Evolutionary conservation across 129 eudicot species (phyloP).

Genomic region (Ambrosia trifida): DNA sequence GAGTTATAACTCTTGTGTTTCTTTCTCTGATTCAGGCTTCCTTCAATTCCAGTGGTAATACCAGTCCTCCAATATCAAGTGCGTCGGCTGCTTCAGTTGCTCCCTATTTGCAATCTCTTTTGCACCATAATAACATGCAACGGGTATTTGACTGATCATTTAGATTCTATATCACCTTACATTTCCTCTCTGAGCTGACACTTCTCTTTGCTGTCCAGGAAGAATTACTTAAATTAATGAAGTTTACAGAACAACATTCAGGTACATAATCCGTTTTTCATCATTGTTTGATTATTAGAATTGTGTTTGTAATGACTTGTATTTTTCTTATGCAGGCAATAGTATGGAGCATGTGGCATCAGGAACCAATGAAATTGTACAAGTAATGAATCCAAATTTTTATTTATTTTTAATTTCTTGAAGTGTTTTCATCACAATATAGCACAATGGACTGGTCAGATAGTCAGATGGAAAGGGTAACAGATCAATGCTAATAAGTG

Average conservation of each 20-base stretch:
- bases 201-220: slow-evolving; percentile 50
- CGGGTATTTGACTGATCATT: slow-evolving; percentile 51
- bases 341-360: slow-evolving; percentile 48
- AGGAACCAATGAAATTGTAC: slow-evolving; percentile 49
- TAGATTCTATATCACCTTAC: slow-evolving; percentile 10
- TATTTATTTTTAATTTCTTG: background rate
- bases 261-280: slow-evolving; percentile 42
- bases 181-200: slow-evolving; percentile 17
- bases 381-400: slow-evolving; percentile 38
- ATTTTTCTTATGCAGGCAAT: slow-evolving; percentile 45
- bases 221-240: slow-evolving; percentile 72
- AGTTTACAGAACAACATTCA: slow-evolving; percentile 64
- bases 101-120: slow-evolving; percentile 74
- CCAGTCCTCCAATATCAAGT: slow-evolving; percentile 38
- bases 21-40: slow-evolving; percentile 44
- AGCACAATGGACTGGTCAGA: background rate
- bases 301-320: background rate
- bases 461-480: too few species aligned
- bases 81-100: slow-evolving; percentile 62
- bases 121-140: slow-evolving; percentile 80
- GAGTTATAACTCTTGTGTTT: slow-evolving; percentile 33
- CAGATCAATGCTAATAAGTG: background rate
- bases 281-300: background rate
- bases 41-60: slow-evolving; percentile 43
- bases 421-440: too few species aligned